Conservation (phyloP, 2,329 filamentous ascomycete species). For the Cladosporium sp. region DNA sequence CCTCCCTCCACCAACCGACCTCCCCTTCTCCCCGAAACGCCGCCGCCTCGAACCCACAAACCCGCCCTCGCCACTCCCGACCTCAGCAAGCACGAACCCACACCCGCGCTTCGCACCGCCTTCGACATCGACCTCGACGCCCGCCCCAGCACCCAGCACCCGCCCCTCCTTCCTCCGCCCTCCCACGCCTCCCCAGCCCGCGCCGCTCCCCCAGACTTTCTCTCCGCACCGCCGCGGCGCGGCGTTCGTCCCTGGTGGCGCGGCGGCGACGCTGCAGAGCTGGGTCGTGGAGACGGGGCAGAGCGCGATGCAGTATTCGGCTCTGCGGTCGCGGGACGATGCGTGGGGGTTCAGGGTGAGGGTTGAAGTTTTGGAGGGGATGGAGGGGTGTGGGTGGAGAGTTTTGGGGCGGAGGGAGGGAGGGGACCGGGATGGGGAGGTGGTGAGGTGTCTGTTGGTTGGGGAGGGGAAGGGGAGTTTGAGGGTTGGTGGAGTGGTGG, state of each 20-base stretch:
- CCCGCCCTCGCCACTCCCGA: constrained; percentile 8
- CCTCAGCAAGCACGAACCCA: background rate
- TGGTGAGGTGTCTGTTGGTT: background rate
- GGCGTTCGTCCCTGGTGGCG: constrained; percentile 44
- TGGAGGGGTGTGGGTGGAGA: constrained; percentile 14
- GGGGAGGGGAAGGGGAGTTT: constrained; percentile 7
- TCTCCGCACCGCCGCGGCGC: constrained; percentile 47
- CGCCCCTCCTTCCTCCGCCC: constrained; percentile 10
- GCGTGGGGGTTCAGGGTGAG: constrained; percentile 16
- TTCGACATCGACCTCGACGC: background rate
- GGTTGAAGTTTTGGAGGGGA: constrained; percentile 16
- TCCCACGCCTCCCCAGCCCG: constrained; percentile 24
- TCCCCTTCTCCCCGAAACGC: constrained; percentile 26
- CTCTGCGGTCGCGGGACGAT: constrained; percentile 17
- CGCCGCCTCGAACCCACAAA: constrained; percentile 18
- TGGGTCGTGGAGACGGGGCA: constrained; percentile 45
- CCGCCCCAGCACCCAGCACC: background rate
- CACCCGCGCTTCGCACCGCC: background rate
- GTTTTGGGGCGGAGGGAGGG: background rate
- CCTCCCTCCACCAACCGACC: constrained; percentile 3
- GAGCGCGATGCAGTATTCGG: constrained; percentile 16
- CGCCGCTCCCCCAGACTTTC: constrained; percentile 47
- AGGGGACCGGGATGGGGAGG: background rate
- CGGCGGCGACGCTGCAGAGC: constrained; percentile 43
- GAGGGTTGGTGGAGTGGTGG: background rate